A percentile compares a stretch with the other conserved stretches of the same genome.
These are phyloP conservation scores for Noccaea caerulescens DNA, from an alignment of 345 rosid species.

Conservation along the genomic window DNA sequence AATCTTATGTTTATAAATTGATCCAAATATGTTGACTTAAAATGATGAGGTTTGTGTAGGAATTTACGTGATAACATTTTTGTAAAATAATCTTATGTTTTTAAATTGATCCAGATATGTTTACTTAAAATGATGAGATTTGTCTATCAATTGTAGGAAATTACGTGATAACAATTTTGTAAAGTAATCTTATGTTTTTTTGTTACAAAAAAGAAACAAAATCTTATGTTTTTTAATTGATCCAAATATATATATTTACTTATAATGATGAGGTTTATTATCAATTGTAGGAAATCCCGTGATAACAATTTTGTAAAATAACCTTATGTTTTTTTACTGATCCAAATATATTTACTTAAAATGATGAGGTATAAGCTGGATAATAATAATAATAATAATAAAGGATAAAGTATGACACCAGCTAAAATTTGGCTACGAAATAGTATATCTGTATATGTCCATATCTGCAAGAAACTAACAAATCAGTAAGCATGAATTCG, in stretches of 20 bases:
- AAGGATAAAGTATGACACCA: neutral
- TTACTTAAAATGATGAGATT: neutral
- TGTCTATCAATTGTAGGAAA: neutral
- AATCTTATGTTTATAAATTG: neutral
- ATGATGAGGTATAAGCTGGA: neutral
- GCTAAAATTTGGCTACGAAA: neutral
- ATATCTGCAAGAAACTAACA: neutral
- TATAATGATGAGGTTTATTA: too few relatives aligned
- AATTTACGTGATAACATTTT: too few relatives aligned
- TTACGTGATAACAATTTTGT: too few relatives aligned
- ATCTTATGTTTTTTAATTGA: too few relatives aligned
- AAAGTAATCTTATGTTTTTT: too few relatives aligned
- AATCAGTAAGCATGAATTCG: neutral
- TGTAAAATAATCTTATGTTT: too few relatives aligned
- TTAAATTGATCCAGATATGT: too few relatives aligned
- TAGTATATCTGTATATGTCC: neutral
- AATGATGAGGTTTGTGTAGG: neutral
- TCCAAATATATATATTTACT: too few relatives aligned
- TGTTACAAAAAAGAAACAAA: too few relatives aligned
- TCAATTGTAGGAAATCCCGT: neutral
- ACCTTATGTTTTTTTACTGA: too few relatives aligned
- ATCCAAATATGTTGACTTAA: neutral
- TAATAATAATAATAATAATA: neutral
- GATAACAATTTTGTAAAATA: too few relatives aligned
- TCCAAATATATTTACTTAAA: neutral